These are phyloP conservation scores for Kodamaea sagamina DNA, from an alignment of 805 yeast species.

Conservation along the genomic window DNA sequence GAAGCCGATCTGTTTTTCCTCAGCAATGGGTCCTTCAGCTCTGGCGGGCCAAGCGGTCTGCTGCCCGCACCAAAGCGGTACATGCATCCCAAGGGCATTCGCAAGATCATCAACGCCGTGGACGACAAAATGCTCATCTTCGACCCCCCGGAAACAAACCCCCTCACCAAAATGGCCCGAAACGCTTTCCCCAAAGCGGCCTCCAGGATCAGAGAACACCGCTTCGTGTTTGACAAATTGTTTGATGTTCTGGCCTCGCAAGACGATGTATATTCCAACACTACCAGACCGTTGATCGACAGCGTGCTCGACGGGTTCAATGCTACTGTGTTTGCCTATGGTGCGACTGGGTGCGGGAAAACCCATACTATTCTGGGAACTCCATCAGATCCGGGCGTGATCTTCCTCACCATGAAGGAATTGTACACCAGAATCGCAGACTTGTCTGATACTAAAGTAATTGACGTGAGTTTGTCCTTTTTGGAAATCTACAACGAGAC, in stretches of 20 bases:
- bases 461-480: slow-evolving; percentile 69
- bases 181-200: slow-evolving; percentile 40
- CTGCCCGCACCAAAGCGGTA: slow-evolving; percentile 17
- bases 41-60: not conserved
- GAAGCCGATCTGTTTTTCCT: slow-evolving; percentile 44
- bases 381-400: slow-evolving; percentile 72
- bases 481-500: slow-evolving; percentile 91
- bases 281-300: slow-evolving; percentile 73
- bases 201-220: slow-evolving; percentile 65
- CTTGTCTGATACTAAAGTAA: slow-evolving; percentile 51
- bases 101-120: slow-evolving; percentile 75
- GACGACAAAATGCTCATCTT: slow-evolving; percentile 85
- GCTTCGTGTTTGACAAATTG: slow-evolving; percentile 78
- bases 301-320: slow-evolving; percentile 82
- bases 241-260: slow-evolving; percentile 71
- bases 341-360: slow-evolving; percentile 98
- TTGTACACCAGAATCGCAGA: slow-evolving; percentile 63
- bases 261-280: slow-evolving; percentile 61
- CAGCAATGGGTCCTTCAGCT: slow-evolving; percentile 54
- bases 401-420: slow-evolving; percentile 75
- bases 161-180: slow-evolving; percentile 52
- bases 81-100: slow-evolving; percentile 50
- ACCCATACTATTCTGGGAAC: slow-evolving; percentile 88
- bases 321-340: slow-evolving; percentile 92
- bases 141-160: slow-evolving; percentile 78